Percentiles rank a stretch among this genome's conserved stretches.
Conservation (phyloP, 805 yeast genomes). For the Schwanniomyces pseudopolymorphus region DNA sequence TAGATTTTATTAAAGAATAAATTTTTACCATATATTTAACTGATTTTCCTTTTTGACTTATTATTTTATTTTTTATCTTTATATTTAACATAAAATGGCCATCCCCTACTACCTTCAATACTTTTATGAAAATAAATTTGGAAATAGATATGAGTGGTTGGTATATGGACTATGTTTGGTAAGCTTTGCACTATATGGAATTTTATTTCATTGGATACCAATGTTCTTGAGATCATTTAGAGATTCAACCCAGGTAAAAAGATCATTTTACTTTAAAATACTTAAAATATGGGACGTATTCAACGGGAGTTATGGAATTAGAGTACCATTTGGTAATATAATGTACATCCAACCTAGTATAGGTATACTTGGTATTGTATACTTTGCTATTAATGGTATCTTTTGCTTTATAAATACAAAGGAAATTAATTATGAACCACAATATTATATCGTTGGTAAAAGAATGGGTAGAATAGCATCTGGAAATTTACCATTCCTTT, state of each 20-base stretch:
- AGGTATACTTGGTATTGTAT: slow-evolving; percentile 23
- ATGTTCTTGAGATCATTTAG: slow-evolving; percentile 25
- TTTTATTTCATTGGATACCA: slow-evolving; percentile 45
- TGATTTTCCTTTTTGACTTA: not conserved
- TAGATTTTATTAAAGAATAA: too few relatives aligned
- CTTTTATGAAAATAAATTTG: slow-evolving; percentile 37
- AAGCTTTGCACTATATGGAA: slow-evolving; percentile 35
- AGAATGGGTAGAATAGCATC: slow-evolving; percentile 40
- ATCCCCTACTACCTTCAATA: slow-evolving; percentile 40
- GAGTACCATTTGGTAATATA: slow-evolving; percentile 15
- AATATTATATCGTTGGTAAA: slow-evolving; percentile 41
- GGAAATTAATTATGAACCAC: slow-evolving; percentile 41
- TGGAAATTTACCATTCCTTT: slow-evolving; percentile 39
- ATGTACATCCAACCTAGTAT: slow-evolving; percentile 44
- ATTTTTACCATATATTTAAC: not conserved
- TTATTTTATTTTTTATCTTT: not conserved
- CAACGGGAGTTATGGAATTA: slow-evolving; percentile 25
- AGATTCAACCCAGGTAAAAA: slow-evolving; percentile 9
- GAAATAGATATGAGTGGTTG: slow-evolving; percentile 36
- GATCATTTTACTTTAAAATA: slow-evolving; percentile 23
- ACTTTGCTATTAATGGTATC: slow-evolving; percentile 24
- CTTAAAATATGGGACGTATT: slow-evolving; percentile 26
- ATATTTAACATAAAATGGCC: slow-evolving; percentile 8
- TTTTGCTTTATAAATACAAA: slow-evolving; percentile 31
- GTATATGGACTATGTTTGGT: slow-evolving; percentile 24